phyloP scores from a whole-genome alignment of 805 yeast species.

The Jamesozyma rosinii region DNA sequence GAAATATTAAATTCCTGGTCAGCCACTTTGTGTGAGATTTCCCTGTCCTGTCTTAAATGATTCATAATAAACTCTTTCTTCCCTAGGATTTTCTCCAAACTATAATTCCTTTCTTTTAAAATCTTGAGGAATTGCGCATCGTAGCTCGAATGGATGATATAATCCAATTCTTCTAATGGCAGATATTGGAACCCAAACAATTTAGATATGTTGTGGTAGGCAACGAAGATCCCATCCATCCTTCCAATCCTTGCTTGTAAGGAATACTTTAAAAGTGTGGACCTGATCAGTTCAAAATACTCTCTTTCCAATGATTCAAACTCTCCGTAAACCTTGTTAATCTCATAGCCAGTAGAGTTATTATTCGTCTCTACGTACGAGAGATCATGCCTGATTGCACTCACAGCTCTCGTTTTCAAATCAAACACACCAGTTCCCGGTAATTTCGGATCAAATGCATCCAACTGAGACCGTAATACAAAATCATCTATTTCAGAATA shows the following conservation, averaged over 20 bases:
- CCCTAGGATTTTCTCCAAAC: conserved; percentile 15
- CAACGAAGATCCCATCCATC: conserved; percentile 93
- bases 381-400: conserved; percentile 73
- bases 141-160: conserved; percentile 44
- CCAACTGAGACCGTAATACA: conserved; percentile 82
- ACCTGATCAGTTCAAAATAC: conserved; percentile 58
- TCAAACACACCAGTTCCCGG: conserved; percentile 93
- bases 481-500: conserved; percentile 63
- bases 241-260: conserved; percentile 90
- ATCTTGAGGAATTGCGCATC: conserved; percentile 12
- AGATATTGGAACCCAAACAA: conserved; percentile 88
- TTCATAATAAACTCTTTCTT: conserved; percentile 15
- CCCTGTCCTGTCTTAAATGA: conserved; percentile 16
- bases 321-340: conserved; percentile 50
- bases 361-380: conserved; percentile 45
- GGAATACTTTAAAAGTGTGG: conserved; percentile 74
- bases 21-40: conserved; percentile 39
- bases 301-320: conserved; percentile 82
- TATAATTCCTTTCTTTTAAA: conserved; percentile 11
- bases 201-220: conserved; percentile 73
- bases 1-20: conserved; percentile 59
- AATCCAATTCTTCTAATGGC: conserved; percentile 65
- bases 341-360: conserved; percentile 58
- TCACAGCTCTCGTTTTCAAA: conserved; percentile 82
- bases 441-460: conserved; percentile 62